Percentiles rank a stretch among this genome's conserved stretches.
phyloP scores from a whole-genome alignment of 192 early-diverging fungal species.

The Linnemannia zychae region DNA sequence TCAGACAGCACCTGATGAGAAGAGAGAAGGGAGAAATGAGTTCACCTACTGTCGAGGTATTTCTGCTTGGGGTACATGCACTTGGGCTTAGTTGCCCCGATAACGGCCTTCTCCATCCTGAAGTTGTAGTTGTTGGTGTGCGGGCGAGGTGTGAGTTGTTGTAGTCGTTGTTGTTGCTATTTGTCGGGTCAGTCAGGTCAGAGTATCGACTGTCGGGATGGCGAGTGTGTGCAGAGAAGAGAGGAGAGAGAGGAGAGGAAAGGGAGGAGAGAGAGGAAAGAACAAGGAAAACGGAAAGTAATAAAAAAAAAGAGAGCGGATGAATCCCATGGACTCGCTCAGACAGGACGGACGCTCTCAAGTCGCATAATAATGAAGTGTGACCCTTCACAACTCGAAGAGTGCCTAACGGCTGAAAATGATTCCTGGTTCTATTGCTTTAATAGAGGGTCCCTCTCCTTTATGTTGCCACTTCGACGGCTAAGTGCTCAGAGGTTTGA shows the following conservation, averaged over 20 bases:
- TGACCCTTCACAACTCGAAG: neutral
- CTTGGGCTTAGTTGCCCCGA: constrained; percentile 88
- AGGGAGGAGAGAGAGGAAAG: neutral
- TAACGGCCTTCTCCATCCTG: constrained; percentile 67
- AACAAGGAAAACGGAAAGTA: neutral
- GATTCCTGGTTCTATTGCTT: neutral
- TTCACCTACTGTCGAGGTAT: constrained; percentile 85
- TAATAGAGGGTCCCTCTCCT: neutral
- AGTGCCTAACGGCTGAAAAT: neutral
- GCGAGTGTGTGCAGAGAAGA: neutral
- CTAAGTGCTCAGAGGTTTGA: too few relatives aligned
- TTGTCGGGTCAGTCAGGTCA: neutral
- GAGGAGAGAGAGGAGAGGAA: neutral
- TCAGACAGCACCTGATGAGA: neutral
- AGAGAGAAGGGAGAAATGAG: neutral
- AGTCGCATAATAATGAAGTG: neutral
- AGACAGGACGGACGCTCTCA: constrained; percentile 5
- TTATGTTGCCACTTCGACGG: too few relatives aligned
- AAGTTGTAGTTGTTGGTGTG: constrained; percentile 5
- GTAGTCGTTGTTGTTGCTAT: neutral
- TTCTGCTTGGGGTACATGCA: constrained; percentile 97
- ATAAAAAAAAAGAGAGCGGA: neutral
- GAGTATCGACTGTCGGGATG: neutral
- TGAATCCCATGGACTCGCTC: neutral
- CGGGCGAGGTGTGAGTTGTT: neutral